Percentiles rank a stretch among this genome's conserved stretches.
Conservation (phyloP, 2,329 filamentous ascomycete species). For the Fusarium cyanostomum region DNA sequence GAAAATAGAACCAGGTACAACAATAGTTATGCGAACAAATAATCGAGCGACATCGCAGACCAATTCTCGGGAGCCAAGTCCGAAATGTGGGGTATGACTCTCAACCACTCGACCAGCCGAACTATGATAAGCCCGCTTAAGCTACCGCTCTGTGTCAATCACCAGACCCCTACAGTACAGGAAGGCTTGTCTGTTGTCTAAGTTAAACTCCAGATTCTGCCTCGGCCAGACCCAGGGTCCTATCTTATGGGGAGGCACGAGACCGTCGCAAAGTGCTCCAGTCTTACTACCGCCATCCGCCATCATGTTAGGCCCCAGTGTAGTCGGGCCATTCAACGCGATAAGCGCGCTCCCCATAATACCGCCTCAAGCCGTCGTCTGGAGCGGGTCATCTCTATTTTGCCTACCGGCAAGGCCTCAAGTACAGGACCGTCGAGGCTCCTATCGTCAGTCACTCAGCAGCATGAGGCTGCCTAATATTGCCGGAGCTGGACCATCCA, state of each 20-base stretch:
- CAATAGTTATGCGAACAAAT: slow-evolving; percentile 5
- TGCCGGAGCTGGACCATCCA: slow-evolving; percentile 31
- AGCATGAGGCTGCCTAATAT: slow-evolving; percentile 18
- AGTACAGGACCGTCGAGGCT: slow-evolving; percentile 18
- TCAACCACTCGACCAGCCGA: slow-evolving; percentile 32
- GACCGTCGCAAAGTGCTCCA: slow-evolving; percentile 16
- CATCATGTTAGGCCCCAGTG: slow-evolving; percentile 27
- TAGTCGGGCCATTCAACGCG: slow-evolving; percentile 39
- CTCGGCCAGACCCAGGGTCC: slow-evolving; percentile 7
- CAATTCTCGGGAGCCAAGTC: slow-evolving; percentile 23
- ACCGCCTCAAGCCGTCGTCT: slow-evolving; percentile 30
- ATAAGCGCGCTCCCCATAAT: slow-evolving; percentile 44
- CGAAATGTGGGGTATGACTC: slow-evolving; percentile 35
- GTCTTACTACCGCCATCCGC: slow-evolving; percentile 25
- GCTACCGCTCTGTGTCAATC: slow-evolving; percentile 2
- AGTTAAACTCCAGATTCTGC: slow-evolving; percentile 17
- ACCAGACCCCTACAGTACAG: slow-evolving; percentile 23
- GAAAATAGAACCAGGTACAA: slow-evolving; percentile 11
- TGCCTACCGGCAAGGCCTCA: not conserved
- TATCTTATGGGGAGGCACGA: slow-evolving; percentile 24
- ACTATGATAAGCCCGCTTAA: slow-evolving; percentile 36
- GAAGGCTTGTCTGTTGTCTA: slow-evolving; percentile 2
- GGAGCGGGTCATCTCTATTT: slow-evolving; percentile 14
- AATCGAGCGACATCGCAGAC: slow-evolving; percentile 27
- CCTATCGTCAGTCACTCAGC: slow-evolving; percentile 33